A percentile compares a stretch with the other conserved stretches of the same genome.
Conservation (phyloP, 1,139 yeast genomes). For the Taphrina confusa region DNA sequence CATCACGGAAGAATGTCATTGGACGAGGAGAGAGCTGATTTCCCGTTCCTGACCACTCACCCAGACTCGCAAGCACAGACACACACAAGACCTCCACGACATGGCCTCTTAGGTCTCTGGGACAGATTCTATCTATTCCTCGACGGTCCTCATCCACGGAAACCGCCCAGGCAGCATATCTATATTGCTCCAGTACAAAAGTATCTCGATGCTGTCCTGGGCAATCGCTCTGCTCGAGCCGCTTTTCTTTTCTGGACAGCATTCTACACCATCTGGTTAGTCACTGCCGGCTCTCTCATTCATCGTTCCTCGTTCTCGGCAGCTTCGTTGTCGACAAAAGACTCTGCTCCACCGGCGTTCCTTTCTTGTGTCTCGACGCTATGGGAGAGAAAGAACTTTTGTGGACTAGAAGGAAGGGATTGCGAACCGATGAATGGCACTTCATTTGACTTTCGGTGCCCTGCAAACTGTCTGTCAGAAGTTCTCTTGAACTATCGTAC, state of each 20-base stretch:
- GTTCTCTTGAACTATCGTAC: conserved; percentile 78
- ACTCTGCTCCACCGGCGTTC: conserved; percentile 3
- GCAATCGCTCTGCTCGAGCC: not conserved
- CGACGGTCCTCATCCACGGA: conserved; percentile 13
- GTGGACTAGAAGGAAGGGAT: conserved; percentile 68
- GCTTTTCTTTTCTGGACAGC: not conserved
- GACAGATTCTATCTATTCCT: not conserved
- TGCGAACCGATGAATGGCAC: conserved; percentile 55
- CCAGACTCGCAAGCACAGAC: not conserved
- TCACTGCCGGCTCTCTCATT: not conserved
- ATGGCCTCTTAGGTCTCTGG: not conserved
- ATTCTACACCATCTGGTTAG: conserved; percentile 13
- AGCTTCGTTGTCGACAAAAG: not conserved
- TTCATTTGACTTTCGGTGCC: conserved; percentile 71
- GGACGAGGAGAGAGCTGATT: conserved; percentile 1
- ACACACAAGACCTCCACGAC: not conserved
- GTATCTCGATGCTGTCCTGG: not conserved
- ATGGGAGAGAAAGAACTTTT: conserved; percentile 54
- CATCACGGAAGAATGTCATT: not conserved
- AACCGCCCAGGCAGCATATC: not conserved
- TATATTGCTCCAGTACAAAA: not conserved
- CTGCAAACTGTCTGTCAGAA: conserved; percentile 80
- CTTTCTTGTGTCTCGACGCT: conserved; percentile 24
- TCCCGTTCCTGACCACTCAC: not conserved
- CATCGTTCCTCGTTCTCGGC: conserved; percentile 30